Percentiles rank a stretch among this genome's conserved stretches.
These are phyloP conservation scores for Trichosporon ovoides DNA, from an alignment of 1,284 basidiomycete species.

Conservation along the genomic window DNA sequence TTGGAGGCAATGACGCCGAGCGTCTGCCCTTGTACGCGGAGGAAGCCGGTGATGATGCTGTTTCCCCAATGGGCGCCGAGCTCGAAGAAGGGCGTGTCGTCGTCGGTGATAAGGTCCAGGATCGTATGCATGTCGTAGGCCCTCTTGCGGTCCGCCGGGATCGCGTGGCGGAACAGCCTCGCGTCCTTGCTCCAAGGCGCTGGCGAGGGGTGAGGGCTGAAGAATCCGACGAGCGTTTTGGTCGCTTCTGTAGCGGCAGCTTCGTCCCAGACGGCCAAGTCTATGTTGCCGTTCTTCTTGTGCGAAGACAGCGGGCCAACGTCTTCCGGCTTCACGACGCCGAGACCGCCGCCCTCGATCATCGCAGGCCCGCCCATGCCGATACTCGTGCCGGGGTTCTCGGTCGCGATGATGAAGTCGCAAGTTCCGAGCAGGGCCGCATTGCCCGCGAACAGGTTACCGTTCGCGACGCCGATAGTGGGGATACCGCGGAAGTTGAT, in stretches of 20 bases:
- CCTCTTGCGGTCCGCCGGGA: conserved; percentile 19
- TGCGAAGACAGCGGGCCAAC: conserved; percentile 17
- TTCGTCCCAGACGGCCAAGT: conserved; percentile 18
- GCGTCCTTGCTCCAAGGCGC: conserved; percentile 8
- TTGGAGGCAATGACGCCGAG: conserved; percentile 19
- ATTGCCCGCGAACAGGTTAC: conserved; percentile 20
- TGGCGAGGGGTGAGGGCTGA: conserved; percentile 10
- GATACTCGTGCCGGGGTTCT: conserved; percentile 15
- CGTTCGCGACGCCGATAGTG: conserved; percentile 20
- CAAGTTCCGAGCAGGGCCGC: conserved; percentile 15
- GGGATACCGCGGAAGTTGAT: conserved; percentile 22
- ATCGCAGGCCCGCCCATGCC: conserved; percentile 23
- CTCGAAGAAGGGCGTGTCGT: conserved; percentile 22
- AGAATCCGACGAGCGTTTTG: conserved; percentile 18
- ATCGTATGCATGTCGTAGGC: conserved; percentile 21
- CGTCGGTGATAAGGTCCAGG: conserved; percentile 18
- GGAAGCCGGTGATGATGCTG: conserved; percentile 20
- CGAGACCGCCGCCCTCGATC: conserved; percentile 21
- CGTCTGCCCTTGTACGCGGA: conserved; percentile 16
- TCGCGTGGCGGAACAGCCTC: conserved; percentile 19
- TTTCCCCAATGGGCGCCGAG: conserved; percentile 18
- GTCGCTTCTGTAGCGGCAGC: conserved; percentile 16
- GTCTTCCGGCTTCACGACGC: conserved; percentile 16
- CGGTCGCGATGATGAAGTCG: conserved; percentile 21
- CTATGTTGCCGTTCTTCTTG: conserved; percentile 21